These are phyloP conservation scores for Chernovozyma aurita DNA, from an alignment of 1,139 yeast genomes.

Conservation along the genomic window DNA sequence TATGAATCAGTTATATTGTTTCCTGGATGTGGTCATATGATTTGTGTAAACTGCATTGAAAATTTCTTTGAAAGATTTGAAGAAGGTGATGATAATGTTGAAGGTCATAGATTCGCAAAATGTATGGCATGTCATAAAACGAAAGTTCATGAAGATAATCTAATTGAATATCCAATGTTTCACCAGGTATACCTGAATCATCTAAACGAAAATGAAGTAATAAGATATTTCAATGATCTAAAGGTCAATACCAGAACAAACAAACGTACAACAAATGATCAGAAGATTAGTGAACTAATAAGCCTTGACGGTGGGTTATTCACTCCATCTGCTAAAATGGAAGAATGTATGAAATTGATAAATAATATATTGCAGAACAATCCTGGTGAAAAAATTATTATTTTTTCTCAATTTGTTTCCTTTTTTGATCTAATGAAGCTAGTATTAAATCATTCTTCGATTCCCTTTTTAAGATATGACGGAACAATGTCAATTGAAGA, in stretches of 20 bases:
- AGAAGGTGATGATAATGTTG: constrained; percentile 25
- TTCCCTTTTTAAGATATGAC: constrained; percentile 63
- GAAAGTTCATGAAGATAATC: constrained; percentile 32
- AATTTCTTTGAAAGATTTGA: constrained; percentile 44
- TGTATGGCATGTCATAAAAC: constrained; percentile 48
- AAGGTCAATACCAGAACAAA: constrained; percentile 60
- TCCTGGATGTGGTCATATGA: constrained; percentile 64
- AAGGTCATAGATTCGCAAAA: constrained; percentile 38
- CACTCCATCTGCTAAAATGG: constrained; percentile 52
- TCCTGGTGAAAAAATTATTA: constrained; percentile 60
- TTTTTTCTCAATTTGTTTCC: constrained; percentile 83
- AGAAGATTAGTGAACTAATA: constrained; percentile 24
- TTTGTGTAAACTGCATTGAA: constrained; percentile 60
- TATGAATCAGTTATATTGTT: constrained; percentile 43
- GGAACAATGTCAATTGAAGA: constrained; percentile 72
- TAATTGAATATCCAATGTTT: constrained; percentile 50
- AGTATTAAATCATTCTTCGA: constrained; percentile 44
- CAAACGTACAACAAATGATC: constrained; percentile 9
- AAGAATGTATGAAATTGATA: constrained; percentile 44
- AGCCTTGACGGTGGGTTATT: constrained; percentile 27
- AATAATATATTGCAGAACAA: constrained; percentile 33
- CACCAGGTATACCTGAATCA: constrained; percentile 35
- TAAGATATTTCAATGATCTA: constrained; percentile 65
- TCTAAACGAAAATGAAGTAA: constrained; percentile 1
- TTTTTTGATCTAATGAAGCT: constrained; percentile 68